These are phyloP conservation scores for Teratosphaeriaceae sp. DNA, from an alignment of 2,329 filamentous ascomycete genomes.

Conservation along the genomic window DNA sequence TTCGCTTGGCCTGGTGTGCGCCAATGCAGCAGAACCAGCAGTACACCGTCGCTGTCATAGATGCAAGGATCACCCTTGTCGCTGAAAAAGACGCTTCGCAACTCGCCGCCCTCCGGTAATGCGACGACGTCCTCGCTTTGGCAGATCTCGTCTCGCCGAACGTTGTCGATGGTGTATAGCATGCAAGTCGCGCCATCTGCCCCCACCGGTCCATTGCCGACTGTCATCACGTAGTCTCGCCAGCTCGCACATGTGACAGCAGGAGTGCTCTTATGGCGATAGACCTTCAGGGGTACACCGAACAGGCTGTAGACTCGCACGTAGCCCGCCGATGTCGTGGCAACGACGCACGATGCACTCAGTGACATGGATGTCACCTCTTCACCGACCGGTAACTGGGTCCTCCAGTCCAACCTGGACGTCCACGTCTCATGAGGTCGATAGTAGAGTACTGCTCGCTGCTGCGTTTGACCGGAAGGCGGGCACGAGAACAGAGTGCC, in stretches of 20 bases:
- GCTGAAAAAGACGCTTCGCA: conserved; percentile 86
- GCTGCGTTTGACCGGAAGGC: conserved; percentile 46
- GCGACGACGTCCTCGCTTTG: conserved; percentile 92
- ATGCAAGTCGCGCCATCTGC: conserved; percentile 72
- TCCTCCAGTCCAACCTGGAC: conserved; percentile 81
- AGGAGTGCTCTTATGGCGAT: conserved; percentile 82
- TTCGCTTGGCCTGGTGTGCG: conserved; percentile 73
- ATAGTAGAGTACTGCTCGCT: conserved; percentile 85
- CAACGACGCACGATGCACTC: conserved; percentile 84
- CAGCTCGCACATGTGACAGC: conserved; percentile 91
- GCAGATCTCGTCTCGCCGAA: conserved; percentile 88
- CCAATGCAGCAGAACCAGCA: conserved; percentile 88
- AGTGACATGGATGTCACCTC: conserved; percentile 80
- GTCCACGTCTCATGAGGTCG: conserved; percentile 97
- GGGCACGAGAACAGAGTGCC: conserved; percentile 82
- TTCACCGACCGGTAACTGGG: conserved; percentile 79
- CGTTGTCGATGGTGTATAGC: conserved; percentile 87
- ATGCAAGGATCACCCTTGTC: conserved; percentile 93
- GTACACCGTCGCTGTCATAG: conserved; percentile 85
- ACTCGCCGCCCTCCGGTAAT: conserved; percentile 62
- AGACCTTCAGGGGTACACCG: conserved; percentile 81
- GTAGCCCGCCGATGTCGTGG: conserved; percentile 80
- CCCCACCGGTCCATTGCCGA: conserved; percentile 84
- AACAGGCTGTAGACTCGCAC: conserved; percentile 90
- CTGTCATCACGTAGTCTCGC: conserved; percentile 92